A percentile compares a stretch with the other conserved stretches of the same genome.
These are phyloP conservation scores for Hypomontagnella monticulosa DNA, from an alignment of 495 filamentous ascomycete species.

Conservation along the genomic window DNA sequence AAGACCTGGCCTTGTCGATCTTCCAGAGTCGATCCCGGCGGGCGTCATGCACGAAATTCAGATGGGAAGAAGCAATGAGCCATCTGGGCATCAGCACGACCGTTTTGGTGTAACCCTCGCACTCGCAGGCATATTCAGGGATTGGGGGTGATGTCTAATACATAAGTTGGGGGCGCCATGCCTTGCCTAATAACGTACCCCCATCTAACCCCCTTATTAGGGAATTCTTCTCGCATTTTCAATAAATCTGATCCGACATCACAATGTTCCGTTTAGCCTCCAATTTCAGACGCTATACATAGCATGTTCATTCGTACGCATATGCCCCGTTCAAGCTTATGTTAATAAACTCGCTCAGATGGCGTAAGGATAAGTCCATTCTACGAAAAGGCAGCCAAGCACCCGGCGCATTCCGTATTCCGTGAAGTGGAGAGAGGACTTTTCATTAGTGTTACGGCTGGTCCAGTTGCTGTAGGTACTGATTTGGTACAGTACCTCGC, in stretches of 20 bases:
- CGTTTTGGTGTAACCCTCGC: slow-evolving; percentile 28
- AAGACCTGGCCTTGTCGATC: slow-evolving; percentile 29
- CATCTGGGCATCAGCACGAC: slow-evolving; percentile 16
- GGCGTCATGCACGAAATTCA: slow-evolving; percentile 41
- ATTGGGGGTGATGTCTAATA: slow-evolving; percentile 26
- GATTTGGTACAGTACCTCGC: not conserved
- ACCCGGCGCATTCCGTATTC: slow-evolving; percentile 2
- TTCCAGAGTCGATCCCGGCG: slow-evolving; percentile 18
- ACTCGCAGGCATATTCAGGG: slow-evolving; percentile 13
- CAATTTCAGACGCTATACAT: slow-evolving; percentile 1
- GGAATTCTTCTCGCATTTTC: slow-evolving; percentile 1
- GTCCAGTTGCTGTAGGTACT: slow-evolving; percentile 6
- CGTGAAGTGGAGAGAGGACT: slow-evolving; percentile 20
- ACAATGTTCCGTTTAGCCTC: slow-evolving; percentile 34
- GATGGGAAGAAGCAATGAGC: slow-evolving; percentile 23
- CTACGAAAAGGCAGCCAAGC: slow-evolving; percentile 2
- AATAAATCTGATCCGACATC: slow-evolving; percentile 21
- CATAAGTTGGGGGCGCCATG: slow-evolving; percentile 36
- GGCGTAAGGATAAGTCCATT: not conserved
- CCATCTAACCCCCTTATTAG: slow-evolving; percentile 26
- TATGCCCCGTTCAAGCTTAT: not conserved
- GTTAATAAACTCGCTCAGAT: slow-evolving; percentile 10
- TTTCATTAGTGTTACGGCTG: slow-evolving; percentile 7
- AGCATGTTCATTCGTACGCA: slow-evolving; percentile 6
- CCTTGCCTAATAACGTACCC: slow-evolving; percentile 38